phyloP scores from a whole-genome alignment of 2,329 filamentous ascomycete genomes.

The Taxawa tesnikishii region DNA sequence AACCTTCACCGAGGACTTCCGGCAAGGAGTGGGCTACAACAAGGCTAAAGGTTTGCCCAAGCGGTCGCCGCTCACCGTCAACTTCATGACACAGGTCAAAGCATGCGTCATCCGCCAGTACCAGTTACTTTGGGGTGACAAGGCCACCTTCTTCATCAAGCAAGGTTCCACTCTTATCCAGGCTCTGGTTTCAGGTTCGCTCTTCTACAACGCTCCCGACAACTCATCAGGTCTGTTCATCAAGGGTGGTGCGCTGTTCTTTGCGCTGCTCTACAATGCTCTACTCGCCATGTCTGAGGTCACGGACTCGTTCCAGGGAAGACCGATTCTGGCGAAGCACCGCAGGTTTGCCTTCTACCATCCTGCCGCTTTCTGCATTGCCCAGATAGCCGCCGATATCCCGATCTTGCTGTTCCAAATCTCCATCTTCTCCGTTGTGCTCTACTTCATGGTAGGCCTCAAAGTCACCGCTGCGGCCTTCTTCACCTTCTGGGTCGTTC shows the following conservation, averaged over 20 bases:
- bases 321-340: conserved; percentile 35
- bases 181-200: conserved; percentile 51
- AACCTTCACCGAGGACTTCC: conserved; percentile 41
- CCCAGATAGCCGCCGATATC: conserved; percentile 38
- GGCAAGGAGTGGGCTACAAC: conserved; percentile 38
- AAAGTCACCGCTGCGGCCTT: conserved; percentile 39
- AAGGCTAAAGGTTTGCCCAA: conserved; percentile 43
- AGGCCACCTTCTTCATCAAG: conserved; percentile 50
- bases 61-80: conserved; percentile 44
- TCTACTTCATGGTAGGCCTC: conserved; percentile 12
- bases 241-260: conserved; percentile 53
- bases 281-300: conserved; percentile 56
- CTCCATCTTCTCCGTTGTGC: conserved; percentile 8
- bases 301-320: conserved; percentile 36
- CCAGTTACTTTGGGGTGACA: conserved; percentile 54
- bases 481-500: conserved; percentile 49
- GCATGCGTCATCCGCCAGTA: conserved; percentile 49
- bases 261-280: conserved; percentile 50
- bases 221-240: conserved; percentile 50
- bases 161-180: conserved; percentile 45
- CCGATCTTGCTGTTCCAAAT: conserved; percentile 44
- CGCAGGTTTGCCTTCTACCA: conserved; percentile 26
- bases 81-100: conserved; percentile 43
- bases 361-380: conserved; percentile 36
- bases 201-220: conserved; percentile 52